Evolutionary conservation across 768 basidiomycete species (phyloP).

Genomic region (Crucibulum laeve): DNA sequence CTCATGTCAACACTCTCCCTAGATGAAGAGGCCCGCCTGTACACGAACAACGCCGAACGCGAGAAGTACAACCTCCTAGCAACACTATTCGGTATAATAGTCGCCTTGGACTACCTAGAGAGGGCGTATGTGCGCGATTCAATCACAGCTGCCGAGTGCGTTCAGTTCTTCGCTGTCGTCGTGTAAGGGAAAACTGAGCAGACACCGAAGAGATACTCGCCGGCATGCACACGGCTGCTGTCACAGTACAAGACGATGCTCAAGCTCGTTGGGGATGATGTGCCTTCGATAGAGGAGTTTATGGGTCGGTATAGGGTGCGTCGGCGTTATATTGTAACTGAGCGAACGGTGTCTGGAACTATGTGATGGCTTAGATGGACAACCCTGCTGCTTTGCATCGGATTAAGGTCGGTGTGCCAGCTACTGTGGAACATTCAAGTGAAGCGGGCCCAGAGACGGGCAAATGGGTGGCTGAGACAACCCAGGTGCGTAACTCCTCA

Average conservation of each 20-base stretch:
- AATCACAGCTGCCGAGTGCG: constrained; percentile 87
- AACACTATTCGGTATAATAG: constrained; percentile 88
- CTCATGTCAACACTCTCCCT: constrained; percentile 52
- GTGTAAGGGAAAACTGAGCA: constrained; percentile 21
- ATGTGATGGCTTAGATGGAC: constrained; percentile 63
- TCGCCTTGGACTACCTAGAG: constrained; percentile 91
- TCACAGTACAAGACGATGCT: constrained; percentile 98
- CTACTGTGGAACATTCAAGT: constrained; percentile 93
- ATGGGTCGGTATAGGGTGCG: constrained; percentile 83
- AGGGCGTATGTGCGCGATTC: constrained; percentile 93
- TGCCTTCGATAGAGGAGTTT: constrained; percentile 83
- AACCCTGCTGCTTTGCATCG: constrained; percentile 89
- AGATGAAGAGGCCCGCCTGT: constrained; percentile 90
- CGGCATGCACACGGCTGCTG: constrained; percentile 89
- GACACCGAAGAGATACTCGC: constrained; percentile 79
- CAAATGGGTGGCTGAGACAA: constrained; percentile 98
- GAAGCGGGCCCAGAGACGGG: constrained; percentile 91
- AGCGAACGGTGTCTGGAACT: background rate
- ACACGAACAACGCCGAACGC: constrained; percentile 82
- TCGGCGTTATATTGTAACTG: constrained; percentile 5
- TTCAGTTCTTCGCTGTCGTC: constrained; percentile 12
- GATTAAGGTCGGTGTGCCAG: constrained; percentile 89
- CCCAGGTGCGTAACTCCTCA: constrained; percentile 61
- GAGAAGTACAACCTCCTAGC: constrained; percentile 86
- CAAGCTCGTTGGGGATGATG: constrained; percentile 89